Base-by-base conservation (phyloP, 768 basidiomycete genomes). In the Boletus pseudo-olivaceus region DNA sequence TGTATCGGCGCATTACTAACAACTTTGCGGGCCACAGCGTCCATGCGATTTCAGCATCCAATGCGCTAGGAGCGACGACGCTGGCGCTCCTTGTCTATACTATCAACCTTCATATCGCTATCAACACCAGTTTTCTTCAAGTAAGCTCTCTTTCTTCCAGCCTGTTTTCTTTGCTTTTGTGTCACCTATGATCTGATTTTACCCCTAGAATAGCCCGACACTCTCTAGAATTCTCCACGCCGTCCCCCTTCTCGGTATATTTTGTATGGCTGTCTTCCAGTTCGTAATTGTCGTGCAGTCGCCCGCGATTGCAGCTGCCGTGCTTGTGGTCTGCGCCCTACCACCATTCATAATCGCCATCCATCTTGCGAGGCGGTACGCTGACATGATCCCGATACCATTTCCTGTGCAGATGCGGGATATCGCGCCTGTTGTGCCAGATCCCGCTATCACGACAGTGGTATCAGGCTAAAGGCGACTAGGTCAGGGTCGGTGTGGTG, bases 81-180 rank as follows among this genome's bases (percentile, higher is more conserved):
- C 55, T 70, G 20, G 58, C 58, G 14, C 63, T 71, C 29, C 41
- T 70, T 27, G 46, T 70, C 5, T 67, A 71, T 32, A 70, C 68
- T 2, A 61, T 71, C 41, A 70, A 61, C 34, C 61, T 70, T 53
- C 60, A 71, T 33, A 48, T 64, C 44, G 55, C 49, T 20, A 40
- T 58, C 45, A 58, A 59, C 20, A 44, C 32, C n/a, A 51, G 49
- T 9, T 57, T 62, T 32, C 55, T 69, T 32, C 59, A 30, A 14
- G 70, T 64, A 56, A 56, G 50, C 1, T 17, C 1, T 17, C 42
- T 33, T 47, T 40, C 8, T 40, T 44, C 20, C 23, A 5, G 39
- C 33, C 12, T 20, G 12, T 6, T 17, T 37, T 39, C 29, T 4
- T n/a, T 34, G 12, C 20, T 5, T 29, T 20, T 23, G 19, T 23